A percentile compares a stretch with the other conserved stretches of the same genome.
These are phyloP conservation scores for Metarhizium sp. DNA, from an alignment of 2,329 filamentous ascomycete species.

Conservation along the genomic window DNA sequence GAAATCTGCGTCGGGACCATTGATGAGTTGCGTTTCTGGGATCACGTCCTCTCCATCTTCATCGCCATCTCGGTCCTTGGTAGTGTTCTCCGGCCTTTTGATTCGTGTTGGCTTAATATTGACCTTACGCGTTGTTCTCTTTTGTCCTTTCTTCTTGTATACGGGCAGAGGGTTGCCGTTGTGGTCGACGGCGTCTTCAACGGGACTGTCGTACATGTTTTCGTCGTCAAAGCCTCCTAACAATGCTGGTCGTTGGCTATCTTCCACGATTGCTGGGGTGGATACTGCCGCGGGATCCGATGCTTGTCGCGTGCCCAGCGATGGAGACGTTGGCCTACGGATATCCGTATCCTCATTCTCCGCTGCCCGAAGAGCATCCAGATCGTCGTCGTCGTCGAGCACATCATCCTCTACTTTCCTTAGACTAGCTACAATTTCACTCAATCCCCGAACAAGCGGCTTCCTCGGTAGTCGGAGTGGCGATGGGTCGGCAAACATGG, in stretches of 20 bases:
- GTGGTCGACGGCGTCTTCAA: conserved; percentile 42
- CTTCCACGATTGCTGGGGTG: conserved; percentile 21
- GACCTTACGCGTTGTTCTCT: conserved; percentile 61
- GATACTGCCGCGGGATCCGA: conserved; percentile 24
- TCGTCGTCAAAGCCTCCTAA: conserved; percentile 58
- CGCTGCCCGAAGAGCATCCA: conserved; percentile 64
- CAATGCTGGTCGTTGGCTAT: conserved; percentile 35
- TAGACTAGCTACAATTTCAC: conserved; percentile 62
- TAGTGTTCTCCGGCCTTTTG: conserved; percentile 33
- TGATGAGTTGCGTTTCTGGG: conserved; percentile 18
- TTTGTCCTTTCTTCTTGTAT: conserved; percentile 79
- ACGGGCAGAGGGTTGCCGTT: conserved; percentile 50
- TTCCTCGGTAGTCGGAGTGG: conserved; percentile 47
- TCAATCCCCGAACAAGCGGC: conserved; percentile 59
- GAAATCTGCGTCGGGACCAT: conserved; percentile 12
- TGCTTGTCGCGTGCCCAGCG: conserved; percentile 4
- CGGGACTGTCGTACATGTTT: conserved; percentile 43
- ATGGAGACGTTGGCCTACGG: conserved; percentile 13
- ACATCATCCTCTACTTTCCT: conserved; percentile 60
- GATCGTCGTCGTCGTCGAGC: conserved; percentile 53
- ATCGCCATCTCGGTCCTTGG: conserved; percentile 16
- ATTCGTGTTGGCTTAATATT: conserved; percentile 50
- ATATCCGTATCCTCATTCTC: conserved; percentile 38
- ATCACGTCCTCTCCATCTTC: conserved; percentile 17
- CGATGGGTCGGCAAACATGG: conserved; percentile 35